phyloP scores from a whole-genome alignment of 2,329 filamentous ascomycete species.

The Setomelanomma holmii region DNA sequence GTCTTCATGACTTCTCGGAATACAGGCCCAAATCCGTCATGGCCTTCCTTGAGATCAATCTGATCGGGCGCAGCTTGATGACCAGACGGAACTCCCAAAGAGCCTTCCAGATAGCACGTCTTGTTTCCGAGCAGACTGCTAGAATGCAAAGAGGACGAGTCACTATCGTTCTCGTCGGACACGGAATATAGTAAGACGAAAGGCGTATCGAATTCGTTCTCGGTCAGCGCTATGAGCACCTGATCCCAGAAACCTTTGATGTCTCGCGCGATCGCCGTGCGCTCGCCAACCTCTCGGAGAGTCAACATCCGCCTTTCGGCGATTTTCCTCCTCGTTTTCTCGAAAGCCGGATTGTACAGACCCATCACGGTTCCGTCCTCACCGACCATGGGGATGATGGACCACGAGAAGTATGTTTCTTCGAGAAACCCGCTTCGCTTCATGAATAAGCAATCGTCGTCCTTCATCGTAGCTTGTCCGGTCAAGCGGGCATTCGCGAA shows the following conservation, averaged over 20 bases:
- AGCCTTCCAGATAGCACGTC: constrained; percentile 73
- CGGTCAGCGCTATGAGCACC: constrained; percentile 72
- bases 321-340: constrained; percentile 79
- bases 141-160: constrained; percentile 74
- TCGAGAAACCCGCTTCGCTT: constrained; percentile 73
- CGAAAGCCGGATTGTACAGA: constrained; percentile 80
- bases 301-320: constrained; percentile 82
- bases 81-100: constrained; percentile 70
- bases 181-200: constrained; percentile 81
- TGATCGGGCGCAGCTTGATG: constrained; percentile 67
- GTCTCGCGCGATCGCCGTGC: constrained; percentile 74
- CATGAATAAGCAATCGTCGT: constrained; percentile 80
- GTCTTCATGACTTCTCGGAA: constrained; percentile 78
- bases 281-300: constrained; percentile 77
- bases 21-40: constrained; percentile 76
- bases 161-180: constrained; percentile 73
- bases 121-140: constrained; percentile 68
- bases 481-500: constrained; percentile 72
- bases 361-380: constrained; percentile 76
- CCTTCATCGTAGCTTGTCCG: constrained; percentile 83
- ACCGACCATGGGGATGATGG: constrained; percentile 78
- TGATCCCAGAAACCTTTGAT: constrained; percentile 77
- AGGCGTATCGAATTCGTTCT: constrained; percentile 77
- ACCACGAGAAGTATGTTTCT: constrained; percentile 85
- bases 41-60: constrained; percentile 73